These are phyloP conservation scores for Ramaria rubella DNA, from an alignment of 768 basidiomycete genomes.

Conservation along the genomic window DNA sequence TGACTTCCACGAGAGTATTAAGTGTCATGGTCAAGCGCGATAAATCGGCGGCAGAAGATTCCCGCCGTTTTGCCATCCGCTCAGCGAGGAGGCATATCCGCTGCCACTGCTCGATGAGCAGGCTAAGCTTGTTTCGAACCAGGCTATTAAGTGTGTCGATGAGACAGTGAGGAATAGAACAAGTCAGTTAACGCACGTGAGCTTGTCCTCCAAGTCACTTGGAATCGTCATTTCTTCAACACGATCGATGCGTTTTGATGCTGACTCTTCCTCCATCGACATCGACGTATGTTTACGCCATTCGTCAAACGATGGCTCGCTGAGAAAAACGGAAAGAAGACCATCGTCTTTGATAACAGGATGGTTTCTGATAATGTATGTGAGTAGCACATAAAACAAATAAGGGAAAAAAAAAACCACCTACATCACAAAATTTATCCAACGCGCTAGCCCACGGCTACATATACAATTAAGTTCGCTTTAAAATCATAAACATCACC, in stretches of 20 bases:
- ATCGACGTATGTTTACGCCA: constrained; percentile 80
- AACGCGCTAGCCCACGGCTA: constrained; percentile 76
- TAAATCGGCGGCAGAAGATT: constrained; percentile 85
- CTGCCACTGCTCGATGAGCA: constrained; percentile 87
- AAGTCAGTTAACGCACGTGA: constrained; percentile 41
- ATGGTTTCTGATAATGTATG: constrained; percentile 59
- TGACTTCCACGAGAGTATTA: constrained; percentile 69
- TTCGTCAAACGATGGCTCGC: constrained; percentile 74
- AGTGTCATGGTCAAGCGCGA: constrained; percentile 78
- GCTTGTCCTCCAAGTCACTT: constrained; percentile 85
- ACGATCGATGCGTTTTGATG: constrained; percentile 67
- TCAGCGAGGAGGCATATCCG: constrained; percentile 82
- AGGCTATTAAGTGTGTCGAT: constrained; percentile 36
- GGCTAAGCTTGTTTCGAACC: constrained; percentile 67
- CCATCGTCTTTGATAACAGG: constrained; percentile 88
- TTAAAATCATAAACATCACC: neutral
- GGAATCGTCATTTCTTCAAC: constrained; percentile 91
- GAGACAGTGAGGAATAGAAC: constrained; percentile 6
- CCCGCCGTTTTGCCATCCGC: constrained; percentile 81
- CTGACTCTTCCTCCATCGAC: constrained; percentile 83
- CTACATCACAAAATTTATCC: constrained; percentile 72
- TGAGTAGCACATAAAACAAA: neutral
- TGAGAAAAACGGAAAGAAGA: constrained; percentile 71
- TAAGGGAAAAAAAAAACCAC: constrained; percentile 20
- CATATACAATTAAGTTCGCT: neutral